Evolutionary conservation across 2,329 filamentous ascomycete genomes (phyloP), one percentile per base, ranked within the genome.

Genomic region (Curvularia hawaiiensis): DNA sequence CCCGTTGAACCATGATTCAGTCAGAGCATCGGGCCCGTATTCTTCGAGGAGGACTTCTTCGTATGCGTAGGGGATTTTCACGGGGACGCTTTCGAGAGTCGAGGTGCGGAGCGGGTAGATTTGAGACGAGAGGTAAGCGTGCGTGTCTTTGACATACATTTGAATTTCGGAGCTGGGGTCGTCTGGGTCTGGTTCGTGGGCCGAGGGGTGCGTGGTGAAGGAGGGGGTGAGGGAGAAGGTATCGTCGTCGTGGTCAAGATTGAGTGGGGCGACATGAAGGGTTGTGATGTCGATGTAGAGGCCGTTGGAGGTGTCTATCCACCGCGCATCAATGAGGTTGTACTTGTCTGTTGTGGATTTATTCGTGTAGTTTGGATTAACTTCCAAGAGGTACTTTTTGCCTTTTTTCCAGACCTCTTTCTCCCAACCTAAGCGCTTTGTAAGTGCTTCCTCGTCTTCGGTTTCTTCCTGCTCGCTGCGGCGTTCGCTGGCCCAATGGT

Each of bases 221-320:
- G 40, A 47, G 16, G 31, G 40, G 28, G 16, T 26, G 45, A 45
- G 7, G 46, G 2, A 14, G 31, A 50, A 40, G 11, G 24, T n/a
- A 4, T 45, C 43, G 43, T 30, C 9, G 43, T 30, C 9, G n/a
- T 33, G 6, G 28, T 31, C 10, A 6, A 9, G 11, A 11, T 73
- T 73, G 16, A 75, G 64, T 59, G 85, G 80, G 11, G 77, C 77
- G 12, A 55, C 30, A 50, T 84, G 77, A 5, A 87, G 75, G 6
- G 83, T 82, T 0, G 85, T 87, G 58, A 88, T 85, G 66, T 88
- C 85, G 63, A 88, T 86, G 64, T 85, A 88, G 0, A 87, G 70
- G 0, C 85, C 85, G 0, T 82, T 85, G 0, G 80, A 75, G 20
- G 78, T 85, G 65, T 87, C 85, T 59, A 87, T 85, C 84, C 84